A percentile compares a stretch with the other conserved stretches of the same genome.
Conservation (phyloP, 1,284 basidiomycete genomes). For the Cerioporus squamosus region DNA sequence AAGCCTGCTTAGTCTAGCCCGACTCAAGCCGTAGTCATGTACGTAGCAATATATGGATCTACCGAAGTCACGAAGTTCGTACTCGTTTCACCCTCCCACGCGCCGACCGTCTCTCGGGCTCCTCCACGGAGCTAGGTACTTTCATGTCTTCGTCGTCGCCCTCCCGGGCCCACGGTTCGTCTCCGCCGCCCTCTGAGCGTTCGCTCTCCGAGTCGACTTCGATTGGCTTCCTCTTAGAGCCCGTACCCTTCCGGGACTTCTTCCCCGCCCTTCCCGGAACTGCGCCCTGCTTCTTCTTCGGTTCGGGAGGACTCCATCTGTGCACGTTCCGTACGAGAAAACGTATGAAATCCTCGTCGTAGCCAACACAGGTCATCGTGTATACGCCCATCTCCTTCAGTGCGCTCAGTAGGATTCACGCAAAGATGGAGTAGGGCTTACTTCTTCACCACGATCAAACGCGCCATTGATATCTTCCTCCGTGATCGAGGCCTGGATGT, state of each 20-base stretch:
- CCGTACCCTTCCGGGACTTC: background rate
- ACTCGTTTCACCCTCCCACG: no score
- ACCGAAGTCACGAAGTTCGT: no score
- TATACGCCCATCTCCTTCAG: slow-evolving; percentile 2
- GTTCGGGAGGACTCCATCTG: background rate
- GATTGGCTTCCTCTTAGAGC: background rate
- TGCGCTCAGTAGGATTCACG: no score
- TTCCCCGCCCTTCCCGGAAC: background rate
- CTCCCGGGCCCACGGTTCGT: no score
- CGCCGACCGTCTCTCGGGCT: no score
- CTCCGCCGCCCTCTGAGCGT: no score
- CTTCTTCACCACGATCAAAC: slow-evolving; percentile 1
- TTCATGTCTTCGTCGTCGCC: no score
- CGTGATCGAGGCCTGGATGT: background rate
- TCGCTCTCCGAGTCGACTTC: background rate
- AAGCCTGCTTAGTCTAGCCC: no score
- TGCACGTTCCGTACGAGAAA: slow-evolving; percentile 1
- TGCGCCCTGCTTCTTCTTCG: no score
- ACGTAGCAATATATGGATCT: no score
- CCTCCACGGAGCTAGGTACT: background rate
- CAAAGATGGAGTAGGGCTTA: background rate
- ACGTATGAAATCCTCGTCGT: slow-evolving; percentile 2
- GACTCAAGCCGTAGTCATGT: no score
- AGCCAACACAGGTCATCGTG: slow-evolving; percentile 2
- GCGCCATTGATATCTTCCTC: slow-evolving; percentile 5